Evolutionary conservation across 1,139 yeast species (phyloP), one percentile per base, ranked within the genome.

Genomic region (Saccharomyces hybrid): DNA sequence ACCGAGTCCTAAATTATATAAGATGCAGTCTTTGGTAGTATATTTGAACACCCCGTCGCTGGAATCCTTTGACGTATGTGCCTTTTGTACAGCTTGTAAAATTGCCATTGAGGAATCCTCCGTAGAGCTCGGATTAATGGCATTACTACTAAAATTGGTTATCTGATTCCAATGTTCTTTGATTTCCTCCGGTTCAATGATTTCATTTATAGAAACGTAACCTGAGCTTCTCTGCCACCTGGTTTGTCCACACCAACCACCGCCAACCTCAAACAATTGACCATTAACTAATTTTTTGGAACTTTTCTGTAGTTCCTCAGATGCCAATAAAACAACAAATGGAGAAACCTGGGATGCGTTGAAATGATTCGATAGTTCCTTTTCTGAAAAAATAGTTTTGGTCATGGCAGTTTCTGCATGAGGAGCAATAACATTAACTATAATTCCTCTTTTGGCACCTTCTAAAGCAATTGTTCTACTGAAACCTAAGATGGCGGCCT

Each of bases 331-430:
- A 23, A 89, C 90, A 62, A 89, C 82, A 58, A 90, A 77, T 59
- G 99, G 99, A 4, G 98, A 95, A 55, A 93, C 97, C 70, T 83
- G 89, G 58, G 85, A 83, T 16, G 98, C 93, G 66, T 88, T 89
- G 75, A 86, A 89, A 67, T 84, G 82, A 73, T 88, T 88, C 60
- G 79, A 77, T 75, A 80, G 74, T 72, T 91, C 98, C 54, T 76
- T 76, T 58, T 85, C 86, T 53, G 83, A 80, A 75, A 91, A 88
- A 53, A 93, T 82, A 8, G 96, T 86, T 69, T 82, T 80, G 38
- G 98, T 93, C 99, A 93, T 93, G 59, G 95, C 93, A 52, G 99
- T 91, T 69, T 91, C 97, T 48, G 98, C 98, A 70, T 91, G 97
- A 57, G 99, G 99, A 49, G 98, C 98, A 71, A 90, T 86, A 51